These are phyloP conservation scores for Pulveroboletus sp. DNA, from an alignment of 1,284 basidiomycete genomes.

Conservation along the genomic window DNA sequence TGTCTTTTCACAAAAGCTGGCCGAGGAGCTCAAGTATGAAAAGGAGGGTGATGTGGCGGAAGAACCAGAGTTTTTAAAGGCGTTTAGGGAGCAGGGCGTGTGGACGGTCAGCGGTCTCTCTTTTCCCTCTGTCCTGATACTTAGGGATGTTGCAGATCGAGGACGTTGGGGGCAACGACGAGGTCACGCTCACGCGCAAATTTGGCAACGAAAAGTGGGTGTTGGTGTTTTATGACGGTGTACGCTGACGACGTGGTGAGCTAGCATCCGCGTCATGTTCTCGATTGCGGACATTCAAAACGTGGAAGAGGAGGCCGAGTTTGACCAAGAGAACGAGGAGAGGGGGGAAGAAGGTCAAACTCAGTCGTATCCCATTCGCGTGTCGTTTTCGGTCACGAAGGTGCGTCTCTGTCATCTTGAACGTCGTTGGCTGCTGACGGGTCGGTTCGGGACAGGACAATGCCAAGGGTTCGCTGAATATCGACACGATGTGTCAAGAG, in stretches of 20 bases:
- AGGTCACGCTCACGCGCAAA: slow-evolving; percentile 77
- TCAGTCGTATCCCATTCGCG: slow-evolving; percentile 71
- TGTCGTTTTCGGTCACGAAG: slow-evolving; percentile 85
- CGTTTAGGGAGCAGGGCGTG: slow-evolving; percentile 72
- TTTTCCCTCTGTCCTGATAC: not conserved
- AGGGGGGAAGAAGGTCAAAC: slow-evolving; percentile 43
- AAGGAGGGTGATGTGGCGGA: slow-evolving; percentile 53
- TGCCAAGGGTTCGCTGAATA: slow-evolving; percentile 65
- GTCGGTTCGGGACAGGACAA: slow-evolving; percentile 37
- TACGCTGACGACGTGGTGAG: not conserved
- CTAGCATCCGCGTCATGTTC: slow-evolving; percentile 75
- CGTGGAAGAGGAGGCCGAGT: slow-evolving; percentile 46
- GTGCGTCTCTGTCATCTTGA: slow-evolving; percentile 36
- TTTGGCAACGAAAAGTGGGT: slow-evolving; percentile 92
- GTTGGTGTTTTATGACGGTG: not conserved
- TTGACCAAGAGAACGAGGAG: slow-evolving; percentile 41
- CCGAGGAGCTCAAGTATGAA: slow-evolving; percentile 88
- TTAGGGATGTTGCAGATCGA: slow-evolving; percentile 52
- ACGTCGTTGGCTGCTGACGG: not conserved
- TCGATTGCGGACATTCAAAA: slow-evolving; percentile 77
- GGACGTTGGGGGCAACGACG: slow-evolving; percentile 77
- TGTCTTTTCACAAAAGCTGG: slow-evolving; percentile 72
- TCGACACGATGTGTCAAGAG: slow-evolving; percentile 84
- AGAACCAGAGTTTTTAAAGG: slow-evolving; percentile 77
- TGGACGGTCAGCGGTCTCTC: slow-evolving; percentile 59